Percentiles rank a stretch among this genome's conserved stretches.
These are phyloP conservation scores for Aphanomyces cochlioides DNA, from an alignment of 352 stramenopile species.

Conservation along the genomic window DNA sequence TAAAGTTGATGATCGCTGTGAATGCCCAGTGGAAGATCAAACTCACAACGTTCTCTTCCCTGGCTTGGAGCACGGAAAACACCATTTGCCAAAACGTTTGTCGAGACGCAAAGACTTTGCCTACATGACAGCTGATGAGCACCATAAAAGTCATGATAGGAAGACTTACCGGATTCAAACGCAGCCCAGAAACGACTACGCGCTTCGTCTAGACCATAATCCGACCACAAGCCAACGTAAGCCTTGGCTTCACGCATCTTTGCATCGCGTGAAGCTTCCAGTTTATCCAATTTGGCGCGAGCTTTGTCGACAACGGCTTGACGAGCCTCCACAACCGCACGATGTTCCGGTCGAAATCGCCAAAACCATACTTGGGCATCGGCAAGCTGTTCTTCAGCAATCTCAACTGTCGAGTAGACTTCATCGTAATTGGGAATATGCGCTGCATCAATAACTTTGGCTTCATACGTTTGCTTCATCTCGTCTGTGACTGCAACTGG, in stretches of 20 bases:
- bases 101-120: slow-evolving; percentile 79
- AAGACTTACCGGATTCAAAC: slow-evolving; percentile 57
- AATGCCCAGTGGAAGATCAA: slow-evolving; percentile 83
- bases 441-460: slow-evolving; percentile 64
- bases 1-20: slow-evolving; percentile 82
- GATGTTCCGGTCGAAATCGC: slow-evolving; percentile 77
- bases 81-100: slow-evolving; percentile 87
- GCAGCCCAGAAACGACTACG: slow-evolving; percentile 72
- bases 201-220: slow-evolving; percentile 75
- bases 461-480: slow-evolving; percentile 74
- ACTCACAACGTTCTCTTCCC: slow-evolving; percentile 72
- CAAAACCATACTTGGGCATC: slow-evolving; percentile 85
- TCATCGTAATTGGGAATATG: slow-evolving; percentile 77
- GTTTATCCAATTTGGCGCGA: slow-evolving; percentile 48
- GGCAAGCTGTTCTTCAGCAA: slow-evolving; percentile 54
- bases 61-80: slow-evolving; percentile 57
- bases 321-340: slow-evolving; percentile 47
- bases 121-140: background rate
- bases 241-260: slow-evolving; percentile 77
- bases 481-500: slow-evolving; percentile 53
- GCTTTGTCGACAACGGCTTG: slow-evolving; percentile 60
- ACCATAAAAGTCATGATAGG: background rate
- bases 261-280: slow-evolving; percentile 55
- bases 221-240: slow-evolving; percentile 77
- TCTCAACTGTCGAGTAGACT: slow-evolving; percentile 50